Base-by-base conservation (phyloP, 768 basidiomycete genomes). In the Amyloporia xantha region DNA sequence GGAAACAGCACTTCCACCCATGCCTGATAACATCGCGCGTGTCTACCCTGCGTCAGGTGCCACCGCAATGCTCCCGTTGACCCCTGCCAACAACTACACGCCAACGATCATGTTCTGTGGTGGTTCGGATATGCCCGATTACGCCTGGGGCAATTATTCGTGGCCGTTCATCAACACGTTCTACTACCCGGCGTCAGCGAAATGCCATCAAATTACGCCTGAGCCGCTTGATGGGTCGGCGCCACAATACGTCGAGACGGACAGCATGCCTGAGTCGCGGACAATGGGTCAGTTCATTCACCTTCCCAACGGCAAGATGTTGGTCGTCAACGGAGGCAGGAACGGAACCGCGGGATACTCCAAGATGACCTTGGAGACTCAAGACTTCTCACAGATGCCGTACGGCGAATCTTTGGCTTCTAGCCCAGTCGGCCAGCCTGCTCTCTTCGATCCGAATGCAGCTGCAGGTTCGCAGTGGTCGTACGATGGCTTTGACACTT, bases 251-350 rank as follows among this genome's bases (percentile, higher is more conserved):
- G 66, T 71, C 5, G 74, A 85, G 56, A 91, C 91, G 50, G 91
- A 94, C 54, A 65, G 79, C 50, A 81, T 93, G 75, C 70, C 79
- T 7, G 74, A 82, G 51, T 78, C 81, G 0, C 78, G 91, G 17
- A 89, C 86, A 23, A 97, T 97, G 93, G 90, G 92, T 9, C 88
- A 91, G 62, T 91, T 95, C 63, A 82, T 94, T 66, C 75, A 77
- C 33, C 82, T 96, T 6, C 82, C 91, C 0, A 80, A 89, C 41
- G 85, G 84, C 5, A 85, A 78, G 27, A 48, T 93, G n/a, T 71
- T 91, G 19, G 75, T 92, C 46, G 67, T 91, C 56, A 94, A 94
- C 62, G 93, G 92, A 50, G 93, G 76, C 13, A 41, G 62, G 10
- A 91, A 91, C 56, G 93, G 93, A 12, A 95, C 92, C 0, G 92